A percentile compares a stretch with the other conserved stretches of the same genome.
Evolutionary conservation across 2,329 filamentous ascomycete species (phyloP).

Genomic region (Bipolaris bicolor): DNA sequence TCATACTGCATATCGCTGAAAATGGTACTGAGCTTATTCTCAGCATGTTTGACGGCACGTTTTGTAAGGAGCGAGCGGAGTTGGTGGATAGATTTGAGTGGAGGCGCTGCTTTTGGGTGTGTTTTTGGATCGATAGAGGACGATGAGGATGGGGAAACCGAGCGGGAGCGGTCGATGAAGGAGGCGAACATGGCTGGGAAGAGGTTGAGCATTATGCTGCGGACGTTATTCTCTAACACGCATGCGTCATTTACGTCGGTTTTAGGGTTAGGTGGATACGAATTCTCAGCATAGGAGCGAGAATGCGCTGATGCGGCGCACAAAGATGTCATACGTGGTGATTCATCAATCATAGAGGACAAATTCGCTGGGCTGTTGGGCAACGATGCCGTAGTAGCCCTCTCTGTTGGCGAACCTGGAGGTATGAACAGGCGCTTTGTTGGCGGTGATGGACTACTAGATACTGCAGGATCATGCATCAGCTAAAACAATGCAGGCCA

Average conservation of each 20-base stretch:
- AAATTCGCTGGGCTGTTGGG: background rate
- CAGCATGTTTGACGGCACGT: background rate
- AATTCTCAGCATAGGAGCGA: background rate
- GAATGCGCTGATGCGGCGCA: background rate
- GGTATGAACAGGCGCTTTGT: background rate
- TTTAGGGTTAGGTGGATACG: background rate
- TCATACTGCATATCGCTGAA: background rate
- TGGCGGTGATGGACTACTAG: background rate
- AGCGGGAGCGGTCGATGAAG: background rate
- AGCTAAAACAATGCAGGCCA: background rate
- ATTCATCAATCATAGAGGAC: background rate
- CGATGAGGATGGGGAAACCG: background rate
- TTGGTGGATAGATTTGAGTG: background rate
- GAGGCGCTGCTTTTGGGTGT: background rate
- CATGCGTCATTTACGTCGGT: background rate
- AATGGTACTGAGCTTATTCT: background rate
- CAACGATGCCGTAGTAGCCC: background rate
- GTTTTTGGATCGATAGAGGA: background rate
- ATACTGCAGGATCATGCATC: background rate
- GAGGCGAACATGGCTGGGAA: background rate
- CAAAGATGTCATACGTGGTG: background rate
- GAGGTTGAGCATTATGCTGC: background rate
- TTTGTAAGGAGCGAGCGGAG: background rate
- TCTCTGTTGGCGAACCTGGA: background rate
- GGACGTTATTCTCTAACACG: background rate